Evolutionary conservation across 192 early-diverging fungal genomes (phyloP).

Genomic region (Piromyces sp.): DNA sequence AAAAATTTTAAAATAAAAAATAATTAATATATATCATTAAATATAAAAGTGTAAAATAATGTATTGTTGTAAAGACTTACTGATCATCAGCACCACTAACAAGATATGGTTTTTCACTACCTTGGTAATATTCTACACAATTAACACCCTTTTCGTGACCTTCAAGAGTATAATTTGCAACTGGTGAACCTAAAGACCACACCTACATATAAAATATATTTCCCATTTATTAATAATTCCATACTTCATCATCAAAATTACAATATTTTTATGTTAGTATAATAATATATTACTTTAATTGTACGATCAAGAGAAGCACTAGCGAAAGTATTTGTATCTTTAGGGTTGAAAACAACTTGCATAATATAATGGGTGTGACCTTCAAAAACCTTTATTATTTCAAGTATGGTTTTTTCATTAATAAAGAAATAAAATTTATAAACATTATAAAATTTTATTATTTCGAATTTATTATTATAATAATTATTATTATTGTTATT

Average conservation of each 20-base stretch:
- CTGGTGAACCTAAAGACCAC: slow-evolving; percentile 82
- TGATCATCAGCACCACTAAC: slow-evolving; percentile 91
- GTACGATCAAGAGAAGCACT: slow-evolving; percentile 90
- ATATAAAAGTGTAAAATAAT: neutral
- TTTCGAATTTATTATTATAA: no score
- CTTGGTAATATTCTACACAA: slow-evolving; percentile 93
- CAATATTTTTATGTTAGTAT: no score
- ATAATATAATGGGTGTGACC: slow-evolving; percentile 96
- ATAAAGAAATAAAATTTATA: no score
- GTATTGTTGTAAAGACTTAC: slow-evolving; percentile 11
- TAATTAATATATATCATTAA: no score
- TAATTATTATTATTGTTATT: no score
- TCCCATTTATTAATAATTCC: no score
- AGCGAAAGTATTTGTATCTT: slow-evolving; percentile 97
- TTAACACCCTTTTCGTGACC: slow-evolving; percentile 97
- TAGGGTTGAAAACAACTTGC: slow-evolving; percentile 95
- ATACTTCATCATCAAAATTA: no score
- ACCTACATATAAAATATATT: slow-evolving; percentile 23
- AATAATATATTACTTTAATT: slow-evolving; percentile 46
- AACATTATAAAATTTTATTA: no score
- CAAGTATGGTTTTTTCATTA: no score
- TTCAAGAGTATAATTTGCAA: slow-evolving; percentile 90
- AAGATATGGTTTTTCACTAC: slow-evolving; percentile 93
- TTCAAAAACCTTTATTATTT: slow-evolving; percentile 68
- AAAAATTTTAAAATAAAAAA: neutral